Conservation (phyloP, 106 monocot genomes). For the Amphibolis antarctica region DNA sequence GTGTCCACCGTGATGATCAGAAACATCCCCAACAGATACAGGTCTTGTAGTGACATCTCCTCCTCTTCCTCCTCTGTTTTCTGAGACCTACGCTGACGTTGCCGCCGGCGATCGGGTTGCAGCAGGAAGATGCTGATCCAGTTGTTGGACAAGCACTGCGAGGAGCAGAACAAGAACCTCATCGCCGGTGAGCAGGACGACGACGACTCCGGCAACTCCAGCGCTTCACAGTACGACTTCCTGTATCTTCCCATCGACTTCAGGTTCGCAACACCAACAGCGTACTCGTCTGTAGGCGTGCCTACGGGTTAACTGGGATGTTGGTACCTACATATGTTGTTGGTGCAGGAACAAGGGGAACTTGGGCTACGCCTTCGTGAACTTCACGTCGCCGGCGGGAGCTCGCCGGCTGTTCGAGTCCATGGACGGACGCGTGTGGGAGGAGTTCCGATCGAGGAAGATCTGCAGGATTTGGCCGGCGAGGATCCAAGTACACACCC, state of each 20-base stretch:
- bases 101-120: background rate
- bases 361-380: conserved; percentile 40
- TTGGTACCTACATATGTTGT: too few relatives aligned
- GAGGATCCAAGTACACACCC: conserved; percentile 17
- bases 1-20: conserved; percentile 34
- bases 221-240: conserved; percentile 28
- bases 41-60: background rate
- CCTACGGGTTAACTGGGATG: too few relatives aligned
- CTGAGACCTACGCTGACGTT: background rate
- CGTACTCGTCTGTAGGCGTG: too few relatives aligned
- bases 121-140: conserved; percentile 28
- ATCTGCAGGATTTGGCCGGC: conserved; percentile 30
- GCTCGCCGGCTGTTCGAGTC: conserved; percentile 16
- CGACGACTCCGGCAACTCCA: background rate
- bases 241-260: conserved; percentile 45
- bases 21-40: conserved; percentile 43
- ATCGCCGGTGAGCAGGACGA: background rate
- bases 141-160: conserved; percentile 35
- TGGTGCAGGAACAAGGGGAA: conserved; percentile 13
- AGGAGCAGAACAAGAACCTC: conserved; percentile 19
- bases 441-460: conserved; percentile 25
- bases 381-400: conserved; percentile 28
- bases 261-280: conserved; percentile 9
- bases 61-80: background rate
- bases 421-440: conserved; percentile 16